Evolutionary conservation across 1,284 basidiomycete species (phyloP).

Genomic region (Ceratobasidium sp.): DNA sequence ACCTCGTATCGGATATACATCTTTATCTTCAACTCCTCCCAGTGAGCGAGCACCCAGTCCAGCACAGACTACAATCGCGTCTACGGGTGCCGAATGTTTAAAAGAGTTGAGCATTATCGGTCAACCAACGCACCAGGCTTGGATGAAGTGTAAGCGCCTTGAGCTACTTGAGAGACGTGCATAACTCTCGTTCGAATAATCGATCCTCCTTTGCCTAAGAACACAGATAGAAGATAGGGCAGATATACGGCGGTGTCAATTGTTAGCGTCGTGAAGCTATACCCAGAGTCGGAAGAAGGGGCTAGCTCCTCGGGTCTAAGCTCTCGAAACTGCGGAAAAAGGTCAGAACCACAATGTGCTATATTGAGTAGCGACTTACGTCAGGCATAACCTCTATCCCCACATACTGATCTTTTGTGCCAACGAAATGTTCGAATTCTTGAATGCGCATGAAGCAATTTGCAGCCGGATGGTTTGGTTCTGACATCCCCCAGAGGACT

Average conservation of each 20-base stretch:
- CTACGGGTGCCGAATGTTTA: constrained; percentile 71
- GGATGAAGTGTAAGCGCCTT: constrained; percentile 32
- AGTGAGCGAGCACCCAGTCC: constrained; percentile 67
- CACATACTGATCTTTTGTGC: constrained; percentile 54
- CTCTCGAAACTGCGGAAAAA: constrained; percentile 63
- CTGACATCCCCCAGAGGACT: constrained; percentile 77
- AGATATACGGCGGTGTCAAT: constrained; percentile 78
- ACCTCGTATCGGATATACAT: constrained; percentile 58
- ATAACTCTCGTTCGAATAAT: constrained; percentile 60
- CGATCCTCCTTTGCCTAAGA: constrained; percentile 71
- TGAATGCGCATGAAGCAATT: constrained; percentile 71
- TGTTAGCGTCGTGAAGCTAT: constrained; percentile 73
- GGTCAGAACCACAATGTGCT: not conserved
- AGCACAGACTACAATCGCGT: constrained; percentile 53
- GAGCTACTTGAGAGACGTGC: constrained; percentile 43
- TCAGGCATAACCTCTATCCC: constrained; percentile 71
- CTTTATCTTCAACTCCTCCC: constrained; percentile 63
- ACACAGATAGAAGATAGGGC: constrained; percentile 73
- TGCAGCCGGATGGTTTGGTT: constrained; percentile 65
- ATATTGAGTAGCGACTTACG: constrained; percentile 59
- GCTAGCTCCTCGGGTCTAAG: constrained; percentile 64
- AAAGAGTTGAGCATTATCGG: constrained; percentile 57
- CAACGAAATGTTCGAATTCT: constrained; percentile 72
- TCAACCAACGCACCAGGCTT: constrained; percentile 52
- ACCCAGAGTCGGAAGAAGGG: constrained; percentile 63